Evolutionary conservation across 73 alveolate species (phyloP), one percentile per base, ranked within the genome.

Genomic region (Tetrahymena thermophila): DNA sequence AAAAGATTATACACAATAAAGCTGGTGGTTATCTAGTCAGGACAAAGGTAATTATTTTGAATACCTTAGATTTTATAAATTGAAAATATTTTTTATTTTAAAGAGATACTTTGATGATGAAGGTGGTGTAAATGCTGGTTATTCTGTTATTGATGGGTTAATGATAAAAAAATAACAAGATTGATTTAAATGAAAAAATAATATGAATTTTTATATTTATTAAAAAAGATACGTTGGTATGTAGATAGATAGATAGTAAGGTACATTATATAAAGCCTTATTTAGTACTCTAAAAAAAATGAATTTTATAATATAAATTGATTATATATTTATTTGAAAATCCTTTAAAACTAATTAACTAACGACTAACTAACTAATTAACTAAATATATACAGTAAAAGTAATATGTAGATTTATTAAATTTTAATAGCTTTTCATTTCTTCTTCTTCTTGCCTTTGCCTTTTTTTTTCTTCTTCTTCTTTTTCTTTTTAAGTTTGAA

Each of bases 101-200:
- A n/a, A 71, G 89, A 94, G 96, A 94, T 94, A 94, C 84, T 94
- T 94, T 35, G 96, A 94, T 94, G 85, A 94, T 85, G 96, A 94
- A 94, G 96, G 96, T 11, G 96, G 96, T 35, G 96, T 94, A 2
- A 94, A 94, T 28, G 95, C 96, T 83, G 96, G 96, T 42, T 94
- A 94, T 94, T 94, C 96, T 34, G 96, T 94, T 13, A 94, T 94
- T 25, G 96, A 94, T 38, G 93, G 95, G 3, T 94, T 94, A 43
- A 94, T 94, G 96, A 55, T 85, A 25, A 43, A 85, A 31, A 94
- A 94, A 25, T 8, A 71, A 71, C 37, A 71, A 56, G 34, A 10
- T 25, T 56, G 85, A 56, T 4, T 4, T n/a, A n/a, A n/a, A n/a
- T n/a, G n/a, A n/a, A n/a, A n/a, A n/a, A n/a, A n/a, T n/a, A n/a